Base-by-base conservation (phyloP, 495 filamentous ascomycete species). In the Xylona heveae region DNA sequence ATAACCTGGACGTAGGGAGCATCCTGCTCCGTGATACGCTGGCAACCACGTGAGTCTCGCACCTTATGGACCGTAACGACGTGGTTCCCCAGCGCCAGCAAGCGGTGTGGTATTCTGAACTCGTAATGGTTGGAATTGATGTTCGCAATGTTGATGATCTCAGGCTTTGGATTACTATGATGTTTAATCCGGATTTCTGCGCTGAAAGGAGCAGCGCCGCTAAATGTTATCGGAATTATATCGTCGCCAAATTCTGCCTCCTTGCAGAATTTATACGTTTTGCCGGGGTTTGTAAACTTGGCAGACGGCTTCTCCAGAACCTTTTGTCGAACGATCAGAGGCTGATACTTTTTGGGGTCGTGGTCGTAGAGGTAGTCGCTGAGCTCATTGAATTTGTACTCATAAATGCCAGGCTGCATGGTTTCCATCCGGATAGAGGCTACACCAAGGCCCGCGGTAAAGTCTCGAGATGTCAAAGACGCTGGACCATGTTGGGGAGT, bases 151-250 rank as follows among this genome's bases (percentile, higher is more conserved):
- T 68, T 63, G 45, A 90, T 71, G 21, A 74, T 64, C 40, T 94
- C 83, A 3, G 81, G 74, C 37, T 74, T 71, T 4, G 74, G 66
- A 9, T 68, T 74, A 29, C 72, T 72, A 40, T 85, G 75, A 44
- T 93, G 88, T 54, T 81, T 93, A 52, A 97, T 79, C 38, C 78
- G 77, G 26, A 95, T 58, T 43, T 94, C 88, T 7, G 94, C 53
- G 24, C 69, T 71, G 53, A 97, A 97, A 0, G 88, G 88, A 3
- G 88, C 69, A n/a, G 67, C 54, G 17, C 88, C 88, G 25, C 70
- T 70, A 12, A 97, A 57, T 0, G 62, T 71, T 26, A 97, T 71
- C 0, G 88, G 83, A 34, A 97, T 83, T 6, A 71, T 63, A 46
- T 95, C 82, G 32, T 82, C 77, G 24, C 70, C 71, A 26, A 61